Evolutionary conservation across 495 filamentous ascomycete genomes (phyloP).

Genomic region (Penicillium cinerascens): DNA sequence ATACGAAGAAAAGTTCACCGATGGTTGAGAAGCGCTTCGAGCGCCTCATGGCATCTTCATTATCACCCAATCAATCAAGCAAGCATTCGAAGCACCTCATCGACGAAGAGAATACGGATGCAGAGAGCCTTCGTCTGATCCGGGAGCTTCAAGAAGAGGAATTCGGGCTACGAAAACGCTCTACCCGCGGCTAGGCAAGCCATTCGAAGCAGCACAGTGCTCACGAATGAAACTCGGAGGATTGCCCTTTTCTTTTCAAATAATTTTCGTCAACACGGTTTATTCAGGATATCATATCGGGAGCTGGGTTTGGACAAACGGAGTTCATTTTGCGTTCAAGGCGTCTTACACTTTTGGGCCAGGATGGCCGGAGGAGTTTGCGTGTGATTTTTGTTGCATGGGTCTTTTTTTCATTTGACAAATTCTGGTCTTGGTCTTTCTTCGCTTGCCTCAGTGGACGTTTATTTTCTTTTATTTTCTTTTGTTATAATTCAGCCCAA

Average conservation of each 20-base stretch:
- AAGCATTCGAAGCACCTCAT: constrained; percentile 30
- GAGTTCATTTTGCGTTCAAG: constrained; percentile 14
- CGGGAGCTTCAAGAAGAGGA: constrained; percentile 57
- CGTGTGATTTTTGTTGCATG: constrained; percentile 5
- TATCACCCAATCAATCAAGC: constrained; percentile 31
- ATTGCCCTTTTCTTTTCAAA: constrained; percentile 1
- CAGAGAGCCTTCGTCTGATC: constrained; percentile 53
- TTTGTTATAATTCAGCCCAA: not conserved
- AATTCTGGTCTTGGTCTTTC: not conserved
- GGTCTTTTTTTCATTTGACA: not conserved
- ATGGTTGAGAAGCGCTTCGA: constrained; percentile 34
- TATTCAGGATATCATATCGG: constrained; percentile 19
- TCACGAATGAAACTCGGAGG: constrained; percentile 3
- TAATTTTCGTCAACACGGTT: not conserved
- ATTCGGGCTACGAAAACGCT: constrained; percentile 52
- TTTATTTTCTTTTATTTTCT: not conserved
- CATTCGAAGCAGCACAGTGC: not conserved
- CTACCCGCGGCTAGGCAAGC: constrained; percentile 23
- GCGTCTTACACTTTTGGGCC: constrained; percentile 8
- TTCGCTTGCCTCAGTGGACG: not conserved
- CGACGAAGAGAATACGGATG: constrained; percentile 41
- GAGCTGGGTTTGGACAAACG: constrained; percentile 12
- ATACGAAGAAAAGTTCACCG: constrained; percentile 45
- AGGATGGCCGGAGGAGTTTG: constrained; percentile 9
- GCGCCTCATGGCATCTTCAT: constrained; percentile 23